These are phyloP conservation scores for Pyracantha coccinea DNA, from an alignment of 331 rosid genomes.

Conservation along the genomic window DNA sequence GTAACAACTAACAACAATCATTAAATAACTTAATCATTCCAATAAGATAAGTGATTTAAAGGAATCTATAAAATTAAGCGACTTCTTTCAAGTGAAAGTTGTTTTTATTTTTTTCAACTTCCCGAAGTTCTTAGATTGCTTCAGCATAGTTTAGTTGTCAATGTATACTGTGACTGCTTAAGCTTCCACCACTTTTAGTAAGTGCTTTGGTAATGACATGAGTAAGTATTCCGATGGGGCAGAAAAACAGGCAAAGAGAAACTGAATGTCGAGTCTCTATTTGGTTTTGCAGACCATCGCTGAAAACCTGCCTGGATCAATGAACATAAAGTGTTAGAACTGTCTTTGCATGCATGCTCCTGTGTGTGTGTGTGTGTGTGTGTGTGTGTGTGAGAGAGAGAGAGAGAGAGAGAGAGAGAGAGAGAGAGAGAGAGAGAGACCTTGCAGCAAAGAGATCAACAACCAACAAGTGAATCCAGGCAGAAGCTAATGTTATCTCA, in stretches of 20 bases:
- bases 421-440: conserved; percentile 24
- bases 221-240: conserved; percentile 82
- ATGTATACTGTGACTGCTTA: background rate
- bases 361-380: background rate
- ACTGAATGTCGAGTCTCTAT: conserved; percentile 84
- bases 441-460: conserved; percentile 96
- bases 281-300: conserved; percentile 61
- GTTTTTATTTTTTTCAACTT: background rate
- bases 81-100: background rate
- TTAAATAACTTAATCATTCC: too few species aligned
- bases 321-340: conserved; percentile 1
- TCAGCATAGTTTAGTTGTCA: background rate
- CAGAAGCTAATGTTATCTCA: conserved; percentile 89
- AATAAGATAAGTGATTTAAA: too few species aligned
- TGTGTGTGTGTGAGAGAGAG: background rate
- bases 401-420: background rate
- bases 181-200: conserved; percentile 24
- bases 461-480: conserved; percentile 91
- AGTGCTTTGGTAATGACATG: conserved; percentile 79
- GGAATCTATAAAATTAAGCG: background rate
- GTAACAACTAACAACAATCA: too few species aligned
- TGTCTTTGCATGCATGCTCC: background rate
- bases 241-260: conserved; percentile 77
- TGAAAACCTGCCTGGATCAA: conserved; percentile 63
- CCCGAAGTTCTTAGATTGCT: too few species aligned